These are phyloP conservation scores for Microbotryomycetes sp. DNA, from an alignment of 1,284 basidiomycete species.

Conservation along the genomic window DNA sequence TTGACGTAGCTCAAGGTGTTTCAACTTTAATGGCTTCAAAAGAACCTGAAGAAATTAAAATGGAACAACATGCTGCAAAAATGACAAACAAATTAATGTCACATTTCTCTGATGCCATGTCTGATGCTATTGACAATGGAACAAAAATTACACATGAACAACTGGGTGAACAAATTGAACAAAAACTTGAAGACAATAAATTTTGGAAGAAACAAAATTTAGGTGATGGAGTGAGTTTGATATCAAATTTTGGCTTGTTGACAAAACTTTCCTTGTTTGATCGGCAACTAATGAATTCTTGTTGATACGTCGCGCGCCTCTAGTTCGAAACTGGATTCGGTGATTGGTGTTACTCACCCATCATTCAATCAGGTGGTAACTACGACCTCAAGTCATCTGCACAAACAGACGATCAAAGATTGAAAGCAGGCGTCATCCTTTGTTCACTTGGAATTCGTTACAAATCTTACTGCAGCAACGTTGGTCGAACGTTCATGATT, in stretches of 20 bases:
- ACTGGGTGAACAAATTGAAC: conserved; percentile 76
- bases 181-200: conserved; percentile 71
- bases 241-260: not conserved
- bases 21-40: conserved; percentile 77
- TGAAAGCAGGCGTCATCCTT: conserved; percentile 84
- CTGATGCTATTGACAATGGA: conserved; percentile 83
- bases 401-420: conserved; percentile 72
- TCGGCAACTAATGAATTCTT: too few species aligned
- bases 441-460: conserved; percentile 85
- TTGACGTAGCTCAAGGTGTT: conserved; percentile 70
- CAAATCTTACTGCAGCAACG: conserved; percentile 85
- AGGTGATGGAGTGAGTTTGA: conserved; percentile 27
- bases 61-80: conserved; percentile 62
- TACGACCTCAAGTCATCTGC: conserved; percentile 86
- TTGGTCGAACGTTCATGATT: conserved; percentile 89
- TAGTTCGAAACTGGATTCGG: conserved; percentile 80
- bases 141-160: conserved; percentile 82
- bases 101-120: conserved; percentile 83
- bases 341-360: conserved; percentile 91
- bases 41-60: conserved; percentile 83
- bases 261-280: not conserved
- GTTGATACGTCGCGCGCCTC: not conserved
- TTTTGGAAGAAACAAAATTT: conserved; percentile 56
- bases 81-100: conserved; percentile 80
- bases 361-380: conserved; percentile 85